Base-by-base conservation (phyloP, 768 basidiomycete species). In the Mycena chlorophos region DNA sequence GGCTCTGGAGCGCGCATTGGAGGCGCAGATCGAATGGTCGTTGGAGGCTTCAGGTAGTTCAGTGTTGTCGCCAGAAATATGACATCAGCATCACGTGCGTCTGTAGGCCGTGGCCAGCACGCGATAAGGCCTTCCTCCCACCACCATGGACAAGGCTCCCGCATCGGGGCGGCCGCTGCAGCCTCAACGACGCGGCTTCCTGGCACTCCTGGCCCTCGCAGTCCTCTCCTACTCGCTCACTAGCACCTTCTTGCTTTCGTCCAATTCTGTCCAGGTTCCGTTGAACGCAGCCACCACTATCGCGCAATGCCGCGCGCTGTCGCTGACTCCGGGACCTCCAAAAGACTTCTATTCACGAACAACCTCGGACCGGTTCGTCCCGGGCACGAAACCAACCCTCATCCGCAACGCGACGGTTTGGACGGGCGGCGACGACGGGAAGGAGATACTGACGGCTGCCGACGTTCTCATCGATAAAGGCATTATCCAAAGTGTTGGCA, bases 381-480 rank as follows among this genome's bases (percentile, higher is more conserved):
- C 66, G 0, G 87, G 83, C 0, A 87, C 89, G 1, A 64, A 64
- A 3, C 66, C 84, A 1, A 74, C 78, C 1, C 71, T 85, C 25
- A 75, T 94, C 28, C 77, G 72, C 55, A 90, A 93, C 65, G 89
- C 85, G 10, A 84, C 80, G 4, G 79, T 93, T 26, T 94, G 91
- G 91, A 91, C 90, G 2, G 91, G 89, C 0, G 69, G 72, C 6
- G 61, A 76, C 10, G 72, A 79, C 28, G 89, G 89, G 0, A 71
- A 70, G 4, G 80, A 88, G 59, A 65, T 86, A 6, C 58, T 87
- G 10, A 70, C 71, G n/a, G 85, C 84, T 0, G 40, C 14, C 14
- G 83, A 86, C 50, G 66, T 93, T 3, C 70, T 86, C 0, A 65
- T 93, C 14, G 80, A 86, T 55, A 74, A 79, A 48, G 90, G 91